Evolutionary conservation across 306 rosid species (phyloP), one percentile per base, ranked within the genome.

Genomic region (Prunus dulcis): DNA sequence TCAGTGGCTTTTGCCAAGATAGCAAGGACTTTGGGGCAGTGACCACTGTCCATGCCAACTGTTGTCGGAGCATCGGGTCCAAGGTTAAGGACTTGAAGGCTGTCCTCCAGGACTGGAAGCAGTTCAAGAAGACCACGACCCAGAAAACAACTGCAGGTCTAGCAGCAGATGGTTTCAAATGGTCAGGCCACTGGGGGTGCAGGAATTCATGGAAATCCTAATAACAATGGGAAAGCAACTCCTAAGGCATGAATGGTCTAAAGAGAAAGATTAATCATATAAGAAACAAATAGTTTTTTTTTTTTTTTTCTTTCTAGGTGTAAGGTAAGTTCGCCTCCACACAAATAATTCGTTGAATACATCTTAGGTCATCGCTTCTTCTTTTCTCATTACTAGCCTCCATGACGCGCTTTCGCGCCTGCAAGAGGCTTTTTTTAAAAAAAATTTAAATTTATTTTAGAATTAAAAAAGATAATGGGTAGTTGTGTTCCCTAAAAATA

Each of bases 1-100:
- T 94, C 50, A 91, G 97, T 66, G 96, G 97, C 9, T 94, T 91
- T 83, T 94, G 98, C 65, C 80, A 89, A 68, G 88, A 87, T n/a
- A 94, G 95, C 32, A 87, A 28, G 12, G 91, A 91, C 73, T 77
- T 91, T 15, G 41, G 78, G 74, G 82, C 7, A 2, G 96, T 90
- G n/a, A 32, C 71, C 30, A 94, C 88, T 0, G 82, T 94, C 50
- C 98, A 94, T 38, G 94, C 95, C 57, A 91, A 91, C 18, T 94
- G 98, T 23, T 94, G 98, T 6, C 84, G 89, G 43, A 90, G 89
- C 3, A 90, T 94, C 68, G 74, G 23, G 0, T 93, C 97, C 0
- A 94, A 94, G 78, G 77, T 85, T 5, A 32, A 4, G 0, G 98
- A 94, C 76, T 72, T 94, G 0, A 86, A 78, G 23, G 77, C 73